Base-by-base conservation (phyloP, 352 stramenopile genomes). In the Pythium coloratum region DNA sequence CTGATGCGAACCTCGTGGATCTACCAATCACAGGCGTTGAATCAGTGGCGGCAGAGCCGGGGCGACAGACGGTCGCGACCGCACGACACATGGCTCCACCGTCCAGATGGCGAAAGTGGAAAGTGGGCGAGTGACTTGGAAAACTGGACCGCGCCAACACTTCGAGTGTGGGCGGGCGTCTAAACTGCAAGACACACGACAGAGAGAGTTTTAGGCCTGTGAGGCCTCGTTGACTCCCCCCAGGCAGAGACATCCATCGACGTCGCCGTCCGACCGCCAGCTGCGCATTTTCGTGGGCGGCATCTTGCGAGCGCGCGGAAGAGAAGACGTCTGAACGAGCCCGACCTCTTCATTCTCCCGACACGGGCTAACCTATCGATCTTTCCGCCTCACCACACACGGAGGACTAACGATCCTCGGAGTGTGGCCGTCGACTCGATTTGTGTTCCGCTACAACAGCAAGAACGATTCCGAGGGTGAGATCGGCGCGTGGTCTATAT, bases 1-100 rank as follows among this genome's bases (percentile, higher is more conserved):
- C 62, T 68, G 62, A 68, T 24, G 4, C 36, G 18, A 24, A 13
- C 46, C 20, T 55, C 26, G 1, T 1, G 13, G 33, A 55, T 55
- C 50, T 1, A 20, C 62, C 62, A 68, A 68, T 68, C 40, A 46
- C 4, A 13, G 16, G 20, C 13, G 20, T 46, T 56, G 38, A 54
- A 53, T 20, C 36, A 13, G n/a, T n/a, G 49, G 59, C 54, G 55
- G 55, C 62, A 69, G 62, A 69, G 62, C 62, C 62, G 59, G 61
- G 60, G 53, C 53, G 32, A 26, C 61, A 67, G 61, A 55, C 53
- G 62, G 62, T 69, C 40, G 62, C 62, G 62, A 62, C 55, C 46
- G 26, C 54, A 55, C 62, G 62, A 69, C 62, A 69, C 62, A 69
- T 69, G 62, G 62, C 62, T 69, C 55, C 62, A 69, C 55, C 62